Evolutionary conservation across 1,284 basidiomycete species (phyloP), one percentile per base, ranked within the genome.

Genomic region (Ceratobasidium sp.): DNA sequence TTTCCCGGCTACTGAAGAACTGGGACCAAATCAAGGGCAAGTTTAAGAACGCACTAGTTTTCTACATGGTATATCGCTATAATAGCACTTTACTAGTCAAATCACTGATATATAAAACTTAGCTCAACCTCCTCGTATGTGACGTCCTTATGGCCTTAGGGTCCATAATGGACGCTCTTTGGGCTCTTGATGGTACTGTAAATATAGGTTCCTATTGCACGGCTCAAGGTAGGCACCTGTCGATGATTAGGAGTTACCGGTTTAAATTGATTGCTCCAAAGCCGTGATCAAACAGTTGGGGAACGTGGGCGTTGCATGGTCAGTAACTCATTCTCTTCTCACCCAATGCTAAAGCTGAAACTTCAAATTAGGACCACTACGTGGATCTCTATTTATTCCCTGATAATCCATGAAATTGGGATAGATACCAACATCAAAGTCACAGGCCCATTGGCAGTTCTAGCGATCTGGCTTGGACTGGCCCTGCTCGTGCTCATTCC

Each of bases 71-170:
- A 56, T 17, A 24, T 29, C 4, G 11, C n/a, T n/a, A n/a, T n/a
- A n/a, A n/a, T n/a, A n/a, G n/a, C n/a, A n/a, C n/a, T n/a, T n/a
- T n/a, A n/a, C n/a, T n/a, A n/a, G n/a, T n/a, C n/a, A n/a, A n/a
- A n/a, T n/a, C n/a, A n/a, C n/a, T n/a, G n/a, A n/a, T n/a, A n/a
- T n/a, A n/a, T n/a, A n/a, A n/a, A n/a, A n/a, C n/a, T n/a, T n/a
- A 56, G 54, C 6, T 56, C 3, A 56, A 56, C 8, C 81, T 87
- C 1, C 79, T 87, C 3, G 24, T 84, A 6, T 82, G 84, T 51
- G 86, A 87, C 75, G 67, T 84, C 27, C 57, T 87, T 47, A 86
- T 87, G 77, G 81, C 83, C 11, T 77, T 84, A 17, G 85, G 84
- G 0, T 82, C 84, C 1, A 78, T 84, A 24, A 80, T 87, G 74